These are phyloP conservation scores for Aspergillus sclerotiicarbonarius DNA, from an alignment of 495 filamentous ascomycete genomes.

Conservation along the genomic window DNA sequence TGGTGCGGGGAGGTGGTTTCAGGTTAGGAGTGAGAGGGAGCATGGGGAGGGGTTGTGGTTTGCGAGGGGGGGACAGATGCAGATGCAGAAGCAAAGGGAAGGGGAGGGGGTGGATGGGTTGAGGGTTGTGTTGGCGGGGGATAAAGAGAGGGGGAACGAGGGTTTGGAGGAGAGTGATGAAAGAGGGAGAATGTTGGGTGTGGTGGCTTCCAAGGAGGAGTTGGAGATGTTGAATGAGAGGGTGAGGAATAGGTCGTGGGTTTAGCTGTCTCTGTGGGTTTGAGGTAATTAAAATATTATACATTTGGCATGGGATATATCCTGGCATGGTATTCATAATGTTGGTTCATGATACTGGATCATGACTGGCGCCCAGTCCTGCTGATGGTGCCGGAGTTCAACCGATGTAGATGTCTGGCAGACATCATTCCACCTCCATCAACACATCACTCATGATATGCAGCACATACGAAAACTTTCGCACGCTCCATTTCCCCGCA, in stretches of 20 bases:
- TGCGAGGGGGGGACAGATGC: constrained; percentile 6
- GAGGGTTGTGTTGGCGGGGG: constrained; percentile 21
- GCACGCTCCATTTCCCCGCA: constrained; percentile 50
- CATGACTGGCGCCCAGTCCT: background rate
- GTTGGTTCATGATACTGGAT: background rate
- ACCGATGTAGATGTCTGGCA: background rate
- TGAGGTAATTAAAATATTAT: too few species aligned
- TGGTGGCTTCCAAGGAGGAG: constrained; percentile 18
- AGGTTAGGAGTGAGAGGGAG: constrained; percentile 4
- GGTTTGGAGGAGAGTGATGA: constrained; percentile 12
- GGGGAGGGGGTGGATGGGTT: constrained; percentile 5
- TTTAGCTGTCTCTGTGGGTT: background rate
- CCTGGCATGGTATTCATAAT: too few species aligned
- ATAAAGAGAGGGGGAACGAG: constrained; percentile 18
- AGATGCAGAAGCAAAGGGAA: background rate
- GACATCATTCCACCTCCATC: constrained; percentile 28
- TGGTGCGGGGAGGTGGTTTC: constrained; percentile 8
- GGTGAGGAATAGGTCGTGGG: constrained; percentile 13
- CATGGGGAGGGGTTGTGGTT: constrained; percentile 21
- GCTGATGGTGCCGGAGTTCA: too few species aligned
- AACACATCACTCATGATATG: constrained; percentile 56
- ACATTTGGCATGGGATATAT: background rate
- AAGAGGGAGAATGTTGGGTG: constrained; percentile 10
- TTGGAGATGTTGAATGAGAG: constrained; percentile 16
- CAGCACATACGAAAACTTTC: constrained; percentile 48